A percentile compares a stretch with the other conserved stretches of the same genome.
These are phyloP conservation scores for Lipomyces orientalis DNA, from an alignment of 805 yeast species.

Conservation along the genomic window DNA sequence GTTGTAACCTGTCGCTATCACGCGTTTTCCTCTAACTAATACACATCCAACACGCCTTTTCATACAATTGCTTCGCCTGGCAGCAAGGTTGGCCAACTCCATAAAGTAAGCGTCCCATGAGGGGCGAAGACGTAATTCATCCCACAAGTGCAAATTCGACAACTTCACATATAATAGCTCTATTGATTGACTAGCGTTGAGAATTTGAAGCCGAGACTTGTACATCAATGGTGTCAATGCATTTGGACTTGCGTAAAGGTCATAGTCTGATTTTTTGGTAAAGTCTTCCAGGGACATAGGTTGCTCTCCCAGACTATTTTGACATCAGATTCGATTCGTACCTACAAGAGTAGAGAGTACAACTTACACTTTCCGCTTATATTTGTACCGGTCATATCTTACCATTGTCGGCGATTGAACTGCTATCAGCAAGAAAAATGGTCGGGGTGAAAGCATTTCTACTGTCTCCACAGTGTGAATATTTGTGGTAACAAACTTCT, in stretches of 20 bases:
- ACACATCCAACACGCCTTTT: conserved; percentile 97
- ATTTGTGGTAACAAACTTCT: conserved; percentile 63
- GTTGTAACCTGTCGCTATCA: conserved; percentile 95
- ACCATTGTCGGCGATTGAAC: conserved; percentile 71
- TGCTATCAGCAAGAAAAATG: conserved; percentile 81
- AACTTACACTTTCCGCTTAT: conserved; percentile 10
- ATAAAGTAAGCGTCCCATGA: conserved; percentile 97
- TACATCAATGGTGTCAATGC: conserved; percentile 52
- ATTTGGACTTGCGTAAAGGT: conserved; percentile 41
- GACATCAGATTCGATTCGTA: neutral
- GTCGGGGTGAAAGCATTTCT: conserved; percentile 60
- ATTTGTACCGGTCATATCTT: conserved; percentile 47
- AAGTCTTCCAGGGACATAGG: conserved; percentile 47
- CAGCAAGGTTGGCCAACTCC: conserved; percentile 91
- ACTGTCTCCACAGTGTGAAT: conserved; percentile 53
- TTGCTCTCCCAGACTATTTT: neutral
- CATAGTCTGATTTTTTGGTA: conserved; percentile 45
- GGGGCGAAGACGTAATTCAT: conserved; percentile 75
- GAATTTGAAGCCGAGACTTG: conserved; percentile 61
- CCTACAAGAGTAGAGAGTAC: neutral
- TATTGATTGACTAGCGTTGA: conserved; percentile 54
- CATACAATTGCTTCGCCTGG: conserved; percentile 93
- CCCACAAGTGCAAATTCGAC: conserved; percentile 52
- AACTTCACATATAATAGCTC: conserved; percentile 50
- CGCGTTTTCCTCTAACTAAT: conserved; percentile 80